Conservation (phyloP, 257 asterid genomes). For the Scutellaria minor region DNA sequence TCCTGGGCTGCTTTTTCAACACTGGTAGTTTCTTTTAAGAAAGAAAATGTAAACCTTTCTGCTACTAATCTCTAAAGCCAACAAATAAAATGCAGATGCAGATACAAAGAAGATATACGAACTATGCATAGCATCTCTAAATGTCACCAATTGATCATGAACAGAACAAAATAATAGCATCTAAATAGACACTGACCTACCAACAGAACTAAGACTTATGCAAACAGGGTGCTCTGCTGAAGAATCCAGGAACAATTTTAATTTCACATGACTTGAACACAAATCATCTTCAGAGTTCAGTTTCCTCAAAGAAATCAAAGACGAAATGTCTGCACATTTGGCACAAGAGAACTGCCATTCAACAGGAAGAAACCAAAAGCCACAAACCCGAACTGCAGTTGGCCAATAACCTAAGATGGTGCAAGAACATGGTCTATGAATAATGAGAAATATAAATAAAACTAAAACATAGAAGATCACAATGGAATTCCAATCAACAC, state of each 20-base stretch:
- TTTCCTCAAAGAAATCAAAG: conserved; percentile 40
- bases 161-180: conserved; percentile 9
- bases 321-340: conserved; percentile 68
- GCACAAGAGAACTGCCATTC: conserved; percentile 93
- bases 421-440: conserved; percentile 22
- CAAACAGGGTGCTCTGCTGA: conserved; percentile 66
- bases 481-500: conserved; percentile 8
- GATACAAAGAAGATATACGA: conserved; percentile 15
- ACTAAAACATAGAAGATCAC: not conserved
- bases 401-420: conserved; percentile 86
- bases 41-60: conserved; percentile 26
- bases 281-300: conserved; percentile 45
- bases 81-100: not conserved
- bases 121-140: not conserved
- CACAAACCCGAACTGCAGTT: conserved; percentile 79
- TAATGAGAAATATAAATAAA: conserved; percentile 3
- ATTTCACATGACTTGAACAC: conserved; percentile 63
- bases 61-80: conserved; percentile 22
- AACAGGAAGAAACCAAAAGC: conserved; percentile 87
- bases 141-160: not conserved
- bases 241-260: conserved; percentile 55
- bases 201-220: conserved; percentile 82
- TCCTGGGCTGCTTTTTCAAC: too few species aligned
- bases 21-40: conserved; percentile 20
- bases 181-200: conserved; percentile 64